Percentiles rank a stretch among this genome's conserved stretches.
Conservation (phyloP, 1,139 yeast genomes). For the Taphrina communis region DNA sequence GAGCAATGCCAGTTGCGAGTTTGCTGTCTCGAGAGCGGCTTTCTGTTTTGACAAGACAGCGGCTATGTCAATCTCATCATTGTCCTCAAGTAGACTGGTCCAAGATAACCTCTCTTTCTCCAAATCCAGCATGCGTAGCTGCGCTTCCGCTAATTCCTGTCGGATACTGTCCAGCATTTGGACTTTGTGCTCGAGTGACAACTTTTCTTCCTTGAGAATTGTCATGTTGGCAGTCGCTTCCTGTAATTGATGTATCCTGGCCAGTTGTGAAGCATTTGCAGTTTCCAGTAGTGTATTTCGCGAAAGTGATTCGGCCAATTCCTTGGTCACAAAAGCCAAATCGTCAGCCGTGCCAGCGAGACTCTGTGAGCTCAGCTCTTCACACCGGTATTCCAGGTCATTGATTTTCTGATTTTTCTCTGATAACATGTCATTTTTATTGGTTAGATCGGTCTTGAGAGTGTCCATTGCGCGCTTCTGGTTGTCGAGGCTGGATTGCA, state of each 20-base stretch:
- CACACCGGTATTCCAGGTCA: slow-evolving; percentile 53
- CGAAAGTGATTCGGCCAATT: slow-evolving; percentile 63
- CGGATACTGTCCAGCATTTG: slow-evolving; percentile 57
- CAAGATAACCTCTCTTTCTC: slow-evolving; percentile 56
- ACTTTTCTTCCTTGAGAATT: slow-evolving; percentile 61
- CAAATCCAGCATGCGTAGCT: slow-evolving; percentile 60
- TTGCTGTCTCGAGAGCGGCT: slow-evolving; percentile 50
- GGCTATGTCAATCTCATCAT: slow-evolving; percentile 49
- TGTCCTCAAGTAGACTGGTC: slow-evolving; percentile 49
- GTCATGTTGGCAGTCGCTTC: slow-evolving; percentile 58
- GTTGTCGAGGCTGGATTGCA: slow-evolving; percentile 44
- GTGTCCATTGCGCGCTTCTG: slow-evolving; percentile 44
- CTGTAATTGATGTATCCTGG: slow-evolving; percentile 56
- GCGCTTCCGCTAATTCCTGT: slow-evolving; percentile 59
- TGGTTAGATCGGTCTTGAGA: slow-evolving; percentile 40
- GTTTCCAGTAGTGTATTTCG: slow-evolving; percentile 65
- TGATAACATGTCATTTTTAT: slow-evolving; percentile 26
- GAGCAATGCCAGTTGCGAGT: slow-evolving; percentile 50
- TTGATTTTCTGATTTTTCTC: slow-evolving; percentile 41
- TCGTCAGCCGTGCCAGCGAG: slow-evolving; percentile 50
- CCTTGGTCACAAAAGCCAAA: slow-evolving; percentile 57
- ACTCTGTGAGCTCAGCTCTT: slow-evolving; percentile 51
- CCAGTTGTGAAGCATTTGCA: slow-evolving; percentile 58
- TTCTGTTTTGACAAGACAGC: slow-evolving; percentile 52
- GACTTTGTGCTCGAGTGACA: slow-evolving; percentile 56